Base-by-base conservation (phyloP, 352 stramenopile genomes). In the Pythium grandisporangium region DNA sequence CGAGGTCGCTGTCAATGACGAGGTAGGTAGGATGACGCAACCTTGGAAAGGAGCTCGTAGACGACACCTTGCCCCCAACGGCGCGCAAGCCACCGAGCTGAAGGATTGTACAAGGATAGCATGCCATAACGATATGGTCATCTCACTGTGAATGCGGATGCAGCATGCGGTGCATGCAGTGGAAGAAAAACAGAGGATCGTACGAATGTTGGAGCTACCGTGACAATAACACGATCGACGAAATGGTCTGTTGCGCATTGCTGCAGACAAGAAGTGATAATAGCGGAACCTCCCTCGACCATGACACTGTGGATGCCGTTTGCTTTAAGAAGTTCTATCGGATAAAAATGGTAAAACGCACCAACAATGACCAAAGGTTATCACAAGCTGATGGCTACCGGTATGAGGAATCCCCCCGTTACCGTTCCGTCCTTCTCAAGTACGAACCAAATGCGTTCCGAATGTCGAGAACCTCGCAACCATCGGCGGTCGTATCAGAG, bases 141-240 rank as follows among this genome's bases (percentile, higher is more conserved):
- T n/a, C n/a, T n/a, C n/a, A n/a, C n/a, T 34, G 1, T 14, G 13
- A 29, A 41, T 2, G 4, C 14, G 27, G 27, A 8, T 32, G 10
- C 27, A 32, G 27, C 10, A 1, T 45, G 16, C 17, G 26, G 37
- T 6, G 47, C 19, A 19, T 25, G 17, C 39, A 19, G 55, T 19
- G 20, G 4, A 43, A 21, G 3, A 1, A 25, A 13, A 14, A 21
- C 21, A 30, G 34, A 36, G 16, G 0, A 21, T 69, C 70, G 46
- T 70, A 95, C 77, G 46, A 93, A 91, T 10, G 61, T 76, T 3
- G 82, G 82, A 3, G 82, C 77, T 21, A 95, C 61, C 7, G 82
- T 95, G 44, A 95, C 53, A 22, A 95, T 44, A 7, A 78, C 69
- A 23, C 70, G 63, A 41, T 85, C 61, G 21, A 95, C 58, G 17